phyloP scores from a whole-genome alignment of 306 rosid species.

The Rubus parviflorus region DNA sequence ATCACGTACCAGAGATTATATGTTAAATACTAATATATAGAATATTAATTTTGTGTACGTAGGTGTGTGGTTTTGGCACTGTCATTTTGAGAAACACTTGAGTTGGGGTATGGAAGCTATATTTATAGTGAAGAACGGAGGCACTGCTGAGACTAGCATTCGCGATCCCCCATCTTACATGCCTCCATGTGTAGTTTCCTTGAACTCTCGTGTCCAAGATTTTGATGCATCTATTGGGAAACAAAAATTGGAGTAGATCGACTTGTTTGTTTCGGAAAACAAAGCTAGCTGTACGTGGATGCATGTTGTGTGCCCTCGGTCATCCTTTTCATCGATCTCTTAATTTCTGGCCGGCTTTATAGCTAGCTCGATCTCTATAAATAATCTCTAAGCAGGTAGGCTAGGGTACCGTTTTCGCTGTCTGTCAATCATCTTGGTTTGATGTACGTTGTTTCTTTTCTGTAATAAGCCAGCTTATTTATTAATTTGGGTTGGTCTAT shows the following conservation, averaged over 20 bases:
- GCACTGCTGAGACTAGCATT: conserved; percentile 12
- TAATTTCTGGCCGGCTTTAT: no score
- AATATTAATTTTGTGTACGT: neutral
- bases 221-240: neutral
- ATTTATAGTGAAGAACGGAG: conserved; percentile 14
- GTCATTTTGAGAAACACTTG: conserved; percentile 5
- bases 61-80: conserved; percentile 23
- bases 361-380: no score
- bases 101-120: conserved; percentile 12
- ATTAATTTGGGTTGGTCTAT: no score
- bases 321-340: no score
- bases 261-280: neutral
- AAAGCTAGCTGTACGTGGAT: no score
- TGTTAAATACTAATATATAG: neutral
- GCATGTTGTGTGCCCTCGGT: no score
- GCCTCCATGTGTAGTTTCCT: conserved; percentile 1
- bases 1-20: no score
- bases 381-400: no score
- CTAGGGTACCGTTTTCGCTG: no score
- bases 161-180: conserved; percentile 12
- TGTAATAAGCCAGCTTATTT: no score
- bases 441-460: no score
- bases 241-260: neutral
- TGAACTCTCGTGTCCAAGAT: neutral
- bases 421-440: no score